A percentile compares a stretch with the other conserved stretches of the same genome.
Conservation (phyloP, 73 alveolate species). For the Paramecium tetraurelia region DNA sequence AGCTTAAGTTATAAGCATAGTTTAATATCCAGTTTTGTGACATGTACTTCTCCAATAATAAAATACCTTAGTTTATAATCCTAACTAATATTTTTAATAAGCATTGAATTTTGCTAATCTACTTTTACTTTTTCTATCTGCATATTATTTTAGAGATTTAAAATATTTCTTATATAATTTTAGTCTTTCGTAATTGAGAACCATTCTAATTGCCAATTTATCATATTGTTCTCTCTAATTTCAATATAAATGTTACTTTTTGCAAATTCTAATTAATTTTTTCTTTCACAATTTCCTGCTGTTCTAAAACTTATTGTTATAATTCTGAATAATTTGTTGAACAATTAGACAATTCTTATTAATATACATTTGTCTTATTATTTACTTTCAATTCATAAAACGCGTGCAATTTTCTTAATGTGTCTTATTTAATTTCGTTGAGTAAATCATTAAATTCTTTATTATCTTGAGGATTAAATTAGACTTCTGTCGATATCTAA, state of each 20-base stretch:
- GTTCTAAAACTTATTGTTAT: neutral
- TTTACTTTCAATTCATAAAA: neutral
- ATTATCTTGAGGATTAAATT: conserved; percentile 24
- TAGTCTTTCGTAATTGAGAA: neutral
- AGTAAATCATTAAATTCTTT: conserved; percentile 39
- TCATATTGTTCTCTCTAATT: neutral
- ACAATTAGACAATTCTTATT: neutral
- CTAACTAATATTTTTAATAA: neutral
- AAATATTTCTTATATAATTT: neutral
- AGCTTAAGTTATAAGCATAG: neutral
- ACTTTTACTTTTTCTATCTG: neutral
- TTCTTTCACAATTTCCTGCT: neutral
- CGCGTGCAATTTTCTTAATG: neutral
- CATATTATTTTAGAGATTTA: neutral
- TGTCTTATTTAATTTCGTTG: neutral
- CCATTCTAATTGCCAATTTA: neutral
- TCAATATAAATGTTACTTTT: neutral
- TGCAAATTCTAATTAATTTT: neutral
- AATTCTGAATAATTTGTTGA: neutral
- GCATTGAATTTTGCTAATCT: conserved; percentile 4
- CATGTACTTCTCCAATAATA: conserved; percentile 10
- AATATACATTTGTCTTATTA: neutral
- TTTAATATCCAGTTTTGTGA: conserved; percentile 32
- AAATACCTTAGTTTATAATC: conserved; percentile 9
- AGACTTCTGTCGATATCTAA: neutral